phyloP scores from a whole-genome alignment of 2,329 filamentous ascomycete species.

The Botrytis byssoidea region DNA sequence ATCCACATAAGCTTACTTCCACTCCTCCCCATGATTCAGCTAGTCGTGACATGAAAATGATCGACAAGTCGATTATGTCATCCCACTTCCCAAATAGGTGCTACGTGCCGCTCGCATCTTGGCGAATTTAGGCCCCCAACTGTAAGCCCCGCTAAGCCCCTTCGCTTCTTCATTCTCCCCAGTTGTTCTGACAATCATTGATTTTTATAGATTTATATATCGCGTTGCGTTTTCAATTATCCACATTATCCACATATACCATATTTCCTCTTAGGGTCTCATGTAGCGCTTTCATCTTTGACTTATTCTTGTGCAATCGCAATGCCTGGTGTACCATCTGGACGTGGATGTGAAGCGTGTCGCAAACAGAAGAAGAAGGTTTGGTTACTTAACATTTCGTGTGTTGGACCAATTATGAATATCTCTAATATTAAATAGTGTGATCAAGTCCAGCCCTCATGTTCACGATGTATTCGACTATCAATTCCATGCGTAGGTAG shows the following conservation, averaged over 20 bases:
- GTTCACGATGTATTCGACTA: background rate
- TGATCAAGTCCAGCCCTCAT: background rate
- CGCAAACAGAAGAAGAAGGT: conserved; percentile 56
- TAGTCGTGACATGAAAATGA: background rate
- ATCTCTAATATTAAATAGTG: background rate
- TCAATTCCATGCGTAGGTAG: background rate
- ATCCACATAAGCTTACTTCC: conserved; percentile 1
- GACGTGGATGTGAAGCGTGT: conserved; percentile 51
- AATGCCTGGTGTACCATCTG: conserved; percentile 54
- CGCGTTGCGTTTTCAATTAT: no score
- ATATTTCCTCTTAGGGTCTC: background rate
- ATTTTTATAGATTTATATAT: background rate
- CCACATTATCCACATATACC: background rate
- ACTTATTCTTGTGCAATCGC: background rate
- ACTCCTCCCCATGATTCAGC: background rate
- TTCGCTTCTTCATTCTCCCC: background rate
- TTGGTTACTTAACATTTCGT: conserved; percentile 22
- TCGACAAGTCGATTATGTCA: conserved; percentile 4
- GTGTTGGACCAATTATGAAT: background rate
- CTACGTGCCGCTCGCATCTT: background rate
- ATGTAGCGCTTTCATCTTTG: background rate
- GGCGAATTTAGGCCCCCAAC: background rate
- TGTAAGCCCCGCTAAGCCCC: background rate
- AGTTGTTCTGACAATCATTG: no score
- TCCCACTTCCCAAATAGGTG: background rate